Base-by-base conservation (phyloP, 805 yeast species). In the Yarrowia sp. region DNA sequence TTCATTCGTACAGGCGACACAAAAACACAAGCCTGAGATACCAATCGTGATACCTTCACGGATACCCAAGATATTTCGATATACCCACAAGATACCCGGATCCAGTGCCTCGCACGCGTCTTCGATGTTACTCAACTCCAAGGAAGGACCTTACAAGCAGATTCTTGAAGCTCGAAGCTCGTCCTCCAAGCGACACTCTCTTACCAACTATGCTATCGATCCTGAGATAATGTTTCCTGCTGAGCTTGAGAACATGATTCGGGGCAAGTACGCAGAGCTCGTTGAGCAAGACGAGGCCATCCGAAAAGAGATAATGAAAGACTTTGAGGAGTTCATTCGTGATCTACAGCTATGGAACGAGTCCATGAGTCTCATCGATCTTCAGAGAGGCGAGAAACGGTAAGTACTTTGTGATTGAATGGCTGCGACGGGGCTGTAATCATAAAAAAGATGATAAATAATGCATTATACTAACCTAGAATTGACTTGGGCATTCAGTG, bases 391-490 rank as follows among this genome's bases (percentile, higher is more conserved):
- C 8, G 61, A 54, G 19, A 54, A 54, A 17, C 35, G 61, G 61
- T 54, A 14, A 22, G 59, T 51, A 35, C 17, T 43, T 22, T 24
- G 24, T 4, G 2, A 17, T 7, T n/a, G 4, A n/a, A 9, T 16
- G 19, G 17, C 40, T 36, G 17, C 40, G 10, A 21, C 5, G 21
- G 3, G 14, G 2, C 19, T 2, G 11, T 21, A n/a, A 12, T 21
- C 40, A 36, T n/a, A 11, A 36, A 3, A n/a, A 10, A 36, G 40
- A 12, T 36, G 22, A 38, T 54, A 54, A 54, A 36, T 54, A 36
- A 54, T 38, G 61, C 46, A 54, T 54, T 54, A 32, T 11, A 51
- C 61, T 54, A 54, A 54, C 61, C 24, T 26, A 54, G 61, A 26
- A 36, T 54, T 38, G 61, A 54, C 35, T 28, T 36, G 35, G 46